Percentiles rank a stretch among this genome's conserved stretches.
phyloP scores from a whole-genome alignment of 768 basidiomycete species.

The Lentinula sp. region DNA sequence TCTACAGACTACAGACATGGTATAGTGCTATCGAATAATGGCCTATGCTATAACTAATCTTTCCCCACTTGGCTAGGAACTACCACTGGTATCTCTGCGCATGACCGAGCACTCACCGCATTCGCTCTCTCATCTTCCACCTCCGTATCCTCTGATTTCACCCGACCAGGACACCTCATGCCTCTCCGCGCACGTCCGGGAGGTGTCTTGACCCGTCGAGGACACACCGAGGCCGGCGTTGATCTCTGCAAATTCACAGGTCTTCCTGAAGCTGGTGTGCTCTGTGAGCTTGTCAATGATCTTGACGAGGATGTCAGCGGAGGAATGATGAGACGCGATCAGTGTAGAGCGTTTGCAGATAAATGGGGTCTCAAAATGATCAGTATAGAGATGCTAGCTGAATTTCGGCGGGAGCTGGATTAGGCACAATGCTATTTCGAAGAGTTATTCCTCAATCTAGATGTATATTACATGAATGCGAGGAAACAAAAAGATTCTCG shows the following conservation, averaged over 20 bases:
- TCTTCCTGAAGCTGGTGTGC: constrained; percentile 65
- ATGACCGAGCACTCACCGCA: constrained; percentile 86
- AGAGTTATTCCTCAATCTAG: background rate
- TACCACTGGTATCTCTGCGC: constrained; percentile 94
- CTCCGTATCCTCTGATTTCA: constrained; percentile 62
- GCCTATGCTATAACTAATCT: background rate
- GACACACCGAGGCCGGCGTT: constrained; percentile 89
- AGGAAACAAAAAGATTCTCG: background rate
- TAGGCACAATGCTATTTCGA: background rate
- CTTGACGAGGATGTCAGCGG: constrained; percentile 88
- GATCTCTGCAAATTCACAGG: constrained; percentile 81
- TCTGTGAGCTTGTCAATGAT: constrained; percentile 97
- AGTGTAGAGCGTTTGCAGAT: constrained; percentile 88
- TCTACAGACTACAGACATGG: constrained; percentile 93
- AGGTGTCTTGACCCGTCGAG: constrained; percentile 80
- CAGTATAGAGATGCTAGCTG: constrained; percentile 79
- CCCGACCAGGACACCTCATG: constrained; percentile 92
- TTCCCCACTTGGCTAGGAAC: constrained; percentile 46
- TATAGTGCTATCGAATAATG: constrained; percentile 23
- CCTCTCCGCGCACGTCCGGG: constrained; percentile 84
- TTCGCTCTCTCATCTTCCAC: constrained; percentile 69
- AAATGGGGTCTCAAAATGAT: constrained; percentile 91
- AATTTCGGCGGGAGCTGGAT: constrained; percentile 29
- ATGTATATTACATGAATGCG: background rate
- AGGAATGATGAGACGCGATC: constrained; percentile 92